Evolutionary conservation across 495 filamentous ascomycete species (phyloP), one percentile per base, ranked within the genome.

Genomic region (Xylaria palmicola): DNA sequence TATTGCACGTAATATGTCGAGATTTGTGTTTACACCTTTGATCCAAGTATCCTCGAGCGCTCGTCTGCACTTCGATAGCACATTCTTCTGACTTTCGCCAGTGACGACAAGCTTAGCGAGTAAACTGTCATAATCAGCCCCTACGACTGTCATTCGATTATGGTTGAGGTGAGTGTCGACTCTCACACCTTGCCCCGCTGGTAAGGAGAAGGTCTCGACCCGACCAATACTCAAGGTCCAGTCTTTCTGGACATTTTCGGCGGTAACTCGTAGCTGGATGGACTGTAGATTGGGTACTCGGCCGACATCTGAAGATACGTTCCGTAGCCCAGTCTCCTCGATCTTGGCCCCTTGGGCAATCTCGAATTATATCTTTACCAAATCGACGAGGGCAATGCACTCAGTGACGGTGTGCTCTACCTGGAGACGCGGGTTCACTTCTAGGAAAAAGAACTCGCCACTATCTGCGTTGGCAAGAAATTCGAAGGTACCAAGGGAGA

Each of bases 391-490:
- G 60, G 82, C 80, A 56, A 83, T 81, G 7, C 82, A 71, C 64
- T 88, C 84, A 6, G 86, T 87, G 41, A 86, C 83, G 6, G 79
- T 80, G 67, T 88, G 86, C 69, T 88, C 86, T 19, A 88, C 86
- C 62, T 88, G 86, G 5, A 87, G 72, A 22, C 85, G 70, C 0
- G 85, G 85, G 63, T 88, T 88, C 75, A 88, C 83, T 63, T 88
- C 85, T 6, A 87, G 75, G 56, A 88, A 87, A 67, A 81, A 88
- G 71, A 85, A 85, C 13, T 79, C 75, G 4, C 75, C 77, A 8
- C 74, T 4, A 70, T 72, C 65, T 76, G 77, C 72, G 61, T 86
- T 80, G 12, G 86, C 82, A 6, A 88, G 75, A 62, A 79, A 88
- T 63, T 88, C 85, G 19, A 88, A 77, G 0, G 85, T 87, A 0